Evolutionary conservation across 2,329 filamentous ascomycete species (phyloP), one percentile per base, ranked within the genome.

Genomic region (Blumeria graminis): DNA sequence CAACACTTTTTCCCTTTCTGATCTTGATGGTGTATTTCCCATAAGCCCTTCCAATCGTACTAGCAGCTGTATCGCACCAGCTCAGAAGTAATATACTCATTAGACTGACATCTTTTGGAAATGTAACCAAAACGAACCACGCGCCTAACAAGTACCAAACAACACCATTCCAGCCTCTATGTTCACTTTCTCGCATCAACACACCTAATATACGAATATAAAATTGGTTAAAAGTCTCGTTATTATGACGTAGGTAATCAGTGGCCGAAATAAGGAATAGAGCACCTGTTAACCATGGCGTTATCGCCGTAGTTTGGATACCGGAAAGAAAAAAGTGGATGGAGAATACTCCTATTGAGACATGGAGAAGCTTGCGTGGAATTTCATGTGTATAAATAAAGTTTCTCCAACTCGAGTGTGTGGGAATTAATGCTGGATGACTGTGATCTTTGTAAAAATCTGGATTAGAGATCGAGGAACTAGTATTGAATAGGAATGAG

Each of bases 341-440:
- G 18, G 90, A 87, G 59, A 96, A 75, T 71, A 96, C 96, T 56
- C 92, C 92, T 66, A 98, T 98, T 52, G 89, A 95, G 57, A 96
- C 86, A 68, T 98, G 92, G 39, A 98, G 75, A 43, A 81, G 73
- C 69, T 98, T 98, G 63, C 92, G 83, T 9, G 92, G 92, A 56
- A 98, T 89, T 71, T 98, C 92, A 69, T 98, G 90, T 64, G 87
- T 88, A 75, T 98, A 92, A 60, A 94, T 86, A 66, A 98, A 88
- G 33, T 77, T 84, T 63, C 87, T 79, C 78, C 92, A 98, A 66
- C 92, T 84, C 59, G 86, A 76, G 69, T 98, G 92, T 64, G 98
- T 90, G 1, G 92, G 92, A 59, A 98, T 98, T 53, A 96, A 75
- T 8, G 92, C 92, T 4, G 96, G 76, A 9, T 28, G 22, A 28